Evolutionary conservation across 2,329 filamentous ascomycete genomes (phyloP).

Genomic region (Peltaster fructicola): DNA sequence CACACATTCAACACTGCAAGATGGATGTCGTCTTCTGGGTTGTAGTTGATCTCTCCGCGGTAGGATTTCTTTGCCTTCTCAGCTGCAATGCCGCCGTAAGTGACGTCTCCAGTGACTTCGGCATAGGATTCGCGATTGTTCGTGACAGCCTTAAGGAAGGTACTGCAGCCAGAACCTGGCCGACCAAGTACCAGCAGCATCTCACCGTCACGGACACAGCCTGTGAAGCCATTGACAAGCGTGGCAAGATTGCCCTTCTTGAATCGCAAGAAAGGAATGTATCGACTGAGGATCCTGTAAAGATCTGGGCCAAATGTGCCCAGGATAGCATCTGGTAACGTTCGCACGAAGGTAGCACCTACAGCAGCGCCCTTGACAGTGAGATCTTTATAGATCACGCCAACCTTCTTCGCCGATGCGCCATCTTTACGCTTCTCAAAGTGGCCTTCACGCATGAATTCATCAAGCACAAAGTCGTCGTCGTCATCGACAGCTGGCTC

Average conservation of each 20-base stretch:
- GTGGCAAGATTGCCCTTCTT: conserved; percentile 33
- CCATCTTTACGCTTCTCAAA: conserved; percentile 56
- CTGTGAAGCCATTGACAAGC: conserved; percentile 49
- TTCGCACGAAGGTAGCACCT: conserved; percentile 50
- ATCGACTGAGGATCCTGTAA: conserved; percentile 43
- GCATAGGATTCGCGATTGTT: conserved; percentile 52
- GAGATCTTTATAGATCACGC: conserved; percentile 59
- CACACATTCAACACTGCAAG: conserved; percentile 58
- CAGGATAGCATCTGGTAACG: conserved; percentile 54
- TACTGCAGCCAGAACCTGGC: conserved; percentile 58
- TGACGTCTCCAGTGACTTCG: conserved; percentile 49
- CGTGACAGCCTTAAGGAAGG: conserved; percentile 57
- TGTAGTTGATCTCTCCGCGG: conserved; percentile 62
- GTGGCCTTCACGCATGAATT: conserved; percentile 57
- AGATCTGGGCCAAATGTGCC: conserved; percentile 70
- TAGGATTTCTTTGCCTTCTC: conserved; percentile 50
- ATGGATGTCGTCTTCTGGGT: conserved; percentile 59
- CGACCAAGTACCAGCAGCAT: conserved; percentile 59
- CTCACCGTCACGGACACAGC: conserved; percentile 43
- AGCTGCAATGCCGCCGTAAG: conserved; percentile 54
- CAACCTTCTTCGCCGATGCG: conserved; percentile 56
- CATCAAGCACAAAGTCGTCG: conserved; percentile 48
- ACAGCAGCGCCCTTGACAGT: conserved; percentile 55
- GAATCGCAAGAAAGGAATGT: conserved; percentile 34
- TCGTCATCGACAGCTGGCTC: conserved; percentile 29